Evolutionary conservation across 1,139 yeast species (phyloP).

Genomic region (Hemisphaericaspora subhashii): DNA sequence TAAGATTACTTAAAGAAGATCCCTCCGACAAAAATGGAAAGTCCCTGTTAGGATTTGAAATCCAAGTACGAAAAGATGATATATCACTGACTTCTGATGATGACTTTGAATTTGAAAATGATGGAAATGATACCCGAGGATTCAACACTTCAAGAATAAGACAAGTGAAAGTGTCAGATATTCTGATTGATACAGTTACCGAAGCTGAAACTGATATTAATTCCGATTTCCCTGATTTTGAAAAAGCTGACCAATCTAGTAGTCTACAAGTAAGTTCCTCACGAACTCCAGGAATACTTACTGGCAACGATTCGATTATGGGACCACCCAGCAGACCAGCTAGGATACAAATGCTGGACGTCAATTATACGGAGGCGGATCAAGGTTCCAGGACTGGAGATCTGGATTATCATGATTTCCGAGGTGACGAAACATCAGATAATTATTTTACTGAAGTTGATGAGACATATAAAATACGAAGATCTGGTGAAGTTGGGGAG

Average conservation of each 20-base stretch:
- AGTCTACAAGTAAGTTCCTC: too few species aligned
- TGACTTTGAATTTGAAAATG: not conserved
- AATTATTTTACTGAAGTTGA: not conserved
- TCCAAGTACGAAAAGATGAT: slow-evolving; percentile 1
- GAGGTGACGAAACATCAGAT: not conserved
- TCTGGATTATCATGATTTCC: not conserved
- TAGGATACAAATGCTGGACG: too few species aligned
- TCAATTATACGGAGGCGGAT: too few species aligned
- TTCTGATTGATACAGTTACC: not conserved
- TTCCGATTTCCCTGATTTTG: not conserved
- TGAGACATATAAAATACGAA: not conserved
- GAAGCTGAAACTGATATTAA: not conserved
- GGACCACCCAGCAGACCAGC: not conserved
- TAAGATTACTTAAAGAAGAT: slow-evolving; percentile 1
- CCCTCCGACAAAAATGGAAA: not conserved
- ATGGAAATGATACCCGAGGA: too few species aligned
- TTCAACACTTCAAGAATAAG: too few species aligned
- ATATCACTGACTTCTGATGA: not conserved
- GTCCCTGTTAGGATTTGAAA: not conserved
- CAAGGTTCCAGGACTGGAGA: too few species aligned
- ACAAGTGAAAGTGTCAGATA: not conserved
- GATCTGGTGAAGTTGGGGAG: too few species aligned
- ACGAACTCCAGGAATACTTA: not conserved
- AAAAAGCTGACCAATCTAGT: not conserved
- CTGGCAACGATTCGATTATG: too few species aligned